A percentile compares a stretch with the other conserved stretches of the same genome.
phyloP scores from a whole-genome alignment of 805 yeast species.

The Ogataea ganodermae region DNA sequence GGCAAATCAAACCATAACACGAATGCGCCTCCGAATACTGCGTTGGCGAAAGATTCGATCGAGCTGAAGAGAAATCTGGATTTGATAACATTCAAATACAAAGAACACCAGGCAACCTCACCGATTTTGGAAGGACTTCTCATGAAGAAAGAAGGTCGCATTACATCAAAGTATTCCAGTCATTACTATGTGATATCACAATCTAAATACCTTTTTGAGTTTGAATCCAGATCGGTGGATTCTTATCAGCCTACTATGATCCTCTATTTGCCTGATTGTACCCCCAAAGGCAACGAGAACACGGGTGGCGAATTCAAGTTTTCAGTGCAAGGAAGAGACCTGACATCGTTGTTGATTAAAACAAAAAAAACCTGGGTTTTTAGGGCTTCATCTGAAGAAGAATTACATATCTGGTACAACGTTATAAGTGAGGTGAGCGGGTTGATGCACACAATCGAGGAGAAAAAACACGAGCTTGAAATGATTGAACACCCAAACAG shows the following conservation, averaged over 20 bases:
- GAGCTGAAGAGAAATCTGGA: constrained; percentile 38
- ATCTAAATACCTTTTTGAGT: constrained; percentile 46
- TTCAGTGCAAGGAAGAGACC: constrained; percentile 46
- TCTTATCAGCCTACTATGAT: constrained; percentile 46
- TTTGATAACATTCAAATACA: constrained; percentile 41
- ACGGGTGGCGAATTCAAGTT: constrained; percentile 41
- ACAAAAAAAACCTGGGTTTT: constrained; percentile 38
- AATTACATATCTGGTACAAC: constrained; percentile 48
- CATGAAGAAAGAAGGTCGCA: constrained; percentile 45
- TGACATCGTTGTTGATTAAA: constrained; percentile 29
- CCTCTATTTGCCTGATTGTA: constrained; percentile 49
- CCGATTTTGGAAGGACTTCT: constrained; percentile 52
- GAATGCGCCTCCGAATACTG: not conserved
- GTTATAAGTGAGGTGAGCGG: constrained; percentile 37
- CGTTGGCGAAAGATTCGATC: not conserved
- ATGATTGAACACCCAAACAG: too few species aligned
- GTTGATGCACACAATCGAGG: constrained; percentile 6
- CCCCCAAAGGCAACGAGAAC: constrained; percentile 34
- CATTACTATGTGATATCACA: constrained; percentile 52
- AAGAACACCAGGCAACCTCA: constrained; percentile 39
- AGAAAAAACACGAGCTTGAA: not conserved
- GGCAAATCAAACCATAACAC: not conserved
- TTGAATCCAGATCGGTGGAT: constrained; percentile 46
- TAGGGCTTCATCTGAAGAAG: constrained; percentile 46
- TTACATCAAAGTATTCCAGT: constrained; percentile 42